Evolutionary conservation across 371 early-diverging fungal genomes (phyloP).

Genomic region (Mucor piriformis): DNA sequence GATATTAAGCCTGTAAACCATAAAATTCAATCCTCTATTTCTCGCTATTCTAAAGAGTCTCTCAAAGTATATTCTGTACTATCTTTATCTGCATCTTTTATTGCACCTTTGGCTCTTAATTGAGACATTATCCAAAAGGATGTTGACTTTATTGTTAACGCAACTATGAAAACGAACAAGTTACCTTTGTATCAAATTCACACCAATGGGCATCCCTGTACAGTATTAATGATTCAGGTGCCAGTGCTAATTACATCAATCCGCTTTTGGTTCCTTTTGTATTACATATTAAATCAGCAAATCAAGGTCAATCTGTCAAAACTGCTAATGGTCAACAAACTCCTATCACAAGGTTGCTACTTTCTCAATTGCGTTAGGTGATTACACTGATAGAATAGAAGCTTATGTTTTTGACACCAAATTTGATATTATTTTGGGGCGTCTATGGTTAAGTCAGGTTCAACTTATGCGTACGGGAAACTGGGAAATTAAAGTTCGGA

Average conservation of each 20-base stretch:
- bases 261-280: neutral
- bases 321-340: constrained; percentile 8
- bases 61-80: neutral
- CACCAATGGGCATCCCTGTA: neutral
- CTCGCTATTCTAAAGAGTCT: too few relatives aligned
- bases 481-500: neutral
- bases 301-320: neutral
- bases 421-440: constrained; percentile 7
- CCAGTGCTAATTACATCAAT: constrained; percentile 2
- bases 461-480: neutral
- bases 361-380: neutral
- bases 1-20: too few relatives aligned
- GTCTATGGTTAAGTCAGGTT: neutral
- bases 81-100: neutral
- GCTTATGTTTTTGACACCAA: constrained; percentile 12
- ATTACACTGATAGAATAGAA: neutral
- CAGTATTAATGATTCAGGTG: constrained; percentile 5
- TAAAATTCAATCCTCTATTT: too few relatives aligned
- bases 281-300: neutral
- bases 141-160: neutral
- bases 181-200: neutral
- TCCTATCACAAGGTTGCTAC: neutral
- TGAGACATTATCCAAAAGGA: neutral
- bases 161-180: neutral
- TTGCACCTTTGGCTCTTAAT: neutral